Evolutionary conservation across 2,329 filamentous ascomycete genomes (phyloP).

Genomic region (Botrytis elliptica): DNA sequence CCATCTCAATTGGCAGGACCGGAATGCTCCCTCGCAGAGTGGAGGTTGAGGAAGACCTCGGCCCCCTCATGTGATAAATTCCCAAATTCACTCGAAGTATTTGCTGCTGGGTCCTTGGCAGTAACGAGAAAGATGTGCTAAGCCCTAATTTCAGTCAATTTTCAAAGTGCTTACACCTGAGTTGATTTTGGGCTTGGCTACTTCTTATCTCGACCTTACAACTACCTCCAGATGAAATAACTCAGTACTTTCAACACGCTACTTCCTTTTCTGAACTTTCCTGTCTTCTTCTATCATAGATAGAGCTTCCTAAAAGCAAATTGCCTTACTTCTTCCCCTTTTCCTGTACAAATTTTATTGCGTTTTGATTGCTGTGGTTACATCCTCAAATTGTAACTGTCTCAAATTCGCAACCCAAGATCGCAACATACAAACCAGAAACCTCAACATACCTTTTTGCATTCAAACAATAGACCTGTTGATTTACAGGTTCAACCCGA

Average conservation of each 20-base stretch:
- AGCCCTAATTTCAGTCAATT: slow-evolving; percentile 1
- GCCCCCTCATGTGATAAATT: not conserved
- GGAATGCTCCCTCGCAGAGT: not conserved
- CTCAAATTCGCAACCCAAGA: not conserved
- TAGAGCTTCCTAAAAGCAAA: slow-evolving; percentile 3
- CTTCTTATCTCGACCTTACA: not conserved
- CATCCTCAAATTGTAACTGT: not conserved
- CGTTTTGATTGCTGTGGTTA: not conserved
- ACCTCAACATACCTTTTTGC: too few species aligned
- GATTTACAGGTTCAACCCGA: not conserved
- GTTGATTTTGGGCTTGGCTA: not conserved
- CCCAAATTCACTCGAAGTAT: not conserved
- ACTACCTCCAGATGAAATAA: slow-evolving; percentile 1
- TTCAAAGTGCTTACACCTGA: not conserved
- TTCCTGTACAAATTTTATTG: not conserved
- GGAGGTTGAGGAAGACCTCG: not conserved
- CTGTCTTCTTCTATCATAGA: not conserved
- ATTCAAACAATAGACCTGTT: not conserved
- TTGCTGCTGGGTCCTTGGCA: not conserved
- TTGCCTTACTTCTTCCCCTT: not conserved
- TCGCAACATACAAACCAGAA: not conserved
- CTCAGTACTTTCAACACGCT: not conserved
- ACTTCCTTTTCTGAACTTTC: not conserved
- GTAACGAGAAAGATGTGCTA: not conserved
- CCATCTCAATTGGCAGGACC: not conserved